A percentile compares a stretch with the other conserved stretches of the same genome.
phyloP scores from a whole-genome alignment of 148 eudicot species.

The Camellia granthamiana region DNA sequence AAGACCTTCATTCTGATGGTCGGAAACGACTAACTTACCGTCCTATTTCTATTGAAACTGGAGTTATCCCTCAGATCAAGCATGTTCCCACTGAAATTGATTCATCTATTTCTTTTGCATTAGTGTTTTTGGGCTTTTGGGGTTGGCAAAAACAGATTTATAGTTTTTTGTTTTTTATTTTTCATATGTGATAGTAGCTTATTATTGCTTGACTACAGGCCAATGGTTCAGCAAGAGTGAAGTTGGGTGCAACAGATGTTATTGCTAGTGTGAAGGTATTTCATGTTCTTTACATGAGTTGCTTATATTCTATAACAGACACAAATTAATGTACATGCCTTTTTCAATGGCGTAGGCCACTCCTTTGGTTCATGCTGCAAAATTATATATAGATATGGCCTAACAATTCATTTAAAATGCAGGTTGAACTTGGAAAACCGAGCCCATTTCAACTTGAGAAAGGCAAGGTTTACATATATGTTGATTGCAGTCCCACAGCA shows the following conservation, averaged over 20 bases:
- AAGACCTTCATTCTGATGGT: constrained; percentile 94
- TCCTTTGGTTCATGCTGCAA: neutral
- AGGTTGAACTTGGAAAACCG: constrained; percentile 82
- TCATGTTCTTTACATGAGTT: neutral
- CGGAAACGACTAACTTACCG: constrained; percentile 66
- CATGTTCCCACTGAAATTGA: neutral
- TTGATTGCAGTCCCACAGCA: constrained; percentile 91
- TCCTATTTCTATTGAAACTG: constrained; percentile 61
- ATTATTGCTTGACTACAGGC: constrained; percentile 46
- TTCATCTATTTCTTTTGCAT: neutral
- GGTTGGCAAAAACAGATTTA: neutral
- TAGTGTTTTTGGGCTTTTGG: neutral
- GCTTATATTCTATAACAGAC: neutral
- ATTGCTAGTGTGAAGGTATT: constrained; percentile 92
- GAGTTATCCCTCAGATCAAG: constrained; percentile 80
- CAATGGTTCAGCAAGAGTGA: constrained; percentile 92
- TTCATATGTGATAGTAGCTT: constrained; percentile 1
- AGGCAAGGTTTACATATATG: constrained; percentile 75
- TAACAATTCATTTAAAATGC: constrained; percentile 21
- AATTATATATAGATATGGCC: neutral
- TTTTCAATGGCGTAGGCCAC: neutral
- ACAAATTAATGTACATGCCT: neutral
- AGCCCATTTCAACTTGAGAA: constrained; percentile 63
- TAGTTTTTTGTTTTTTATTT: neutral
- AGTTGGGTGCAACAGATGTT: constrained; percentile 79